These are phyloP conservation scores for Tulasnella sp. DNA, from an alignment of 768 basidiomycete species.

Conservation along the genomic window DNA sequence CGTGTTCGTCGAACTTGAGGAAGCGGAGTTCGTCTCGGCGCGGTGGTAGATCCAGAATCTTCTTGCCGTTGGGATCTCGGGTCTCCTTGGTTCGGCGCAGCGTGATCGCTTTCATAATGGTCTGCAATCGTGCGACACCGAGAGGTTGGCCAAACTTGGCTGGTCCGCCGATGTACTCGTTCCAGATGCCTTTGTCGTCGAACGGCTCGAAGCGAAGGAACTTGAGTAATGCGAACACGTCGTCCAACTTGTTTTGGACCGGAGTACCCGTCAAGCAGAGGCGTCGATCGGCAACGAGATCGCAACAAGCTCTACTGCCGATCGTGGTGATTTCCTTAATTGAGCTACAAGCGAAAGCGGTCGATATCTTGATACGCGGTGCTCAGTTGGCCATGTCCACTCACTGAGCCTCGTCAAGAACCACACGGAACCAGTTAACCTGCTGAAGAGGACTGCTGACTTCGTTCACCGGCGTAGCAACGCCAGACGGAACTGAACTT, in stretches of 20 bases:
- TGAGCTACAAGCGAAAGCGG: slow-evolving; percentile 39
- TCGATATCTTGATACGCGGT: not conserved
- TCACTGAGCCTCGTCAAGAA: slow-evolving; percentile 91
- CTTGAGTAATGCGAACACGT: slow-evolving; percentile 93
- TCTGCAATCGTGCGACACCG: slow-evolving; percentile 87
- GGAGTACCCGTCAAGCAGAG: slow-evolving; percentile 96
- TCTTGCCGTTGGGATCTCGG: slow-evolving; percentile 64
- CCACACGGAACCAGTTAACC: slow-evolving; percentile 92
- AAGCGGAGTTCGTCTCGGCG: slow-evolving; percentile 80
- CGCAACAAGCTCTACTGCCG: slow-evolving; percentile 89
- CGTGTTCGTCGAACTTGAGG: slow-evolving; percentile 72
- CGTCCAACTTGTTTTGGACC: slow-evolving; percentile 97
- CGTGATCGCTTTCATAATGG: slow-evolving; percentile 94
- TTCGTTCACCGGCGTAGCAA: slow-evolving; percentile 24
- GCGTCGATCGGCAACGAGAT: slow-evolving; percentile 85
- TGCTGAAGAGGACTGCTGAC: slow-evolving; percentile 76
- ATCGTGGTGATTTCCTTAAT: slow-evolving; percentile 96
- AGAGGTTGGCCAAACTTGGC: slow-evolving; percentile 86
- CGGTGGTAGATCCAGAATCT: slow-evolving; percentile 78
- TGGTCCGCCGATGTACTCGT: slow-evolving; percentile 81
- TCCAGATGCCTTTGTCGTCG: slow-evolving; percentile 89
- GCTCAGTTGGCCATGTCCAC: slow-evolving; percentile 26
- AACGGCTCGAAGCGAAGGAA: slow-evolving; percentile 87
- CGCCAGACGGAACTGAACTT: slow-evolving; percentile 32
- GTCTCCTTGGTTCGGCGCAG: slow-evolving; percentile 94